These are phyloP conservation scores for Paracoccidioides lutzii DNA, from an alignment of 2,329 filamentous ascomycete genomes.

Conservation along the genomic window DNA sequence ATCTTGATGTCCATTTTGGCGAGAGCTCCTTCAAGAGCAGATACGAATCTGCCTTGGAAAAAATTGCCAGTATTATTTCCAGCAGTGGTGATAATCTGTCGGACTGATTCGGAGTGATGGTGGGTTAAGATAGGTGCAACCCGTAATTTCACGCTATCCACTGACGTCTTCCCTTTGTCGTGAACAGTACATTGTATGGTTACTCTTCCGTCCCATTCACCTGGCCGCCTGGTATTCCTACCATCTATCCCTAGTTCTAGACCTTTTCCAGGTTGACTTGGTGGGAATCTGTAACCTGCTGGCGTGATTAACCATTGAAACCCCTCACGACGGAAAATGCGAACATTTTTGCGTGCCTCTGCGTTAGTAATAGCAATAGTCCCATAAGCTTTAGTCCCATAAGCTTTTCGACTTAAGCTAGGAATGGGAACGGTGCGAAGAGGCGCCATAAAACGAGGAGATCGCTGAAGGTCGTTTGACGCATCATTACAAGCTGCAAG, in stretches of 20 bases:
- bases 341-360: constrained; percentile 15
- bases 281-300: constrained; percentile 18
- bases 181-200: constrained; percentile 18
- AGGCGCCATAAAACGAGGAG: constrained; percentile 21
- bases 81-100: constrained; percentile 16
- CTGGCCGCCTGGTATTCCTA: constrained; percentile 17
- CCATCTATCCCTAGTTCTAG: constrained; percentile 28
- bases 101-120: constrained; percentile 23
- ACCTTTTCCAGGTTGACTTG: constrained; percentile 17
- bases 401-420: constrained; percentile 5
- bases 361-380: constrained; percentile 4
- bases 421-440: constrained; percentile 21
- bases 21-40: constrained; percentile 9
- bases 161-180: constrained; percentile 12
- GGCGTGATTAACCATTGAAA: constrained; percentile 18
- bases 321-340: constrained; percentile 17
- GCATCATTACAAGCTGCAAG: constrained; percentile 27
- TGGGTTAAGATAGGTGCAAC: constrained; percentile 30
- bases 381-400: constrained; percentile 3
- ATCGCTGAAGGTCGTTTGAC: constrained; percentile 21
- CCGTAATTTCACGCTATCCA: constrained; percentile 21
- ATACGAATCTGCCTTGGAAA: constrained; percentile 13
- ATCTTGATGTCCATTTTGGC: constrained; percentile 9
- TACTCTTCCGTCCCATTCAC: constrained; percentile 10
- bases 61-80: constrained; percentile 3